A percentile compares a stretch with the other conserved stretches of the same genome.
These are phyloP conservation scores for Macaranga tanarius DNA, from an alignment of 441 rosid genomes.

Conservation along the genomic window DNA sequence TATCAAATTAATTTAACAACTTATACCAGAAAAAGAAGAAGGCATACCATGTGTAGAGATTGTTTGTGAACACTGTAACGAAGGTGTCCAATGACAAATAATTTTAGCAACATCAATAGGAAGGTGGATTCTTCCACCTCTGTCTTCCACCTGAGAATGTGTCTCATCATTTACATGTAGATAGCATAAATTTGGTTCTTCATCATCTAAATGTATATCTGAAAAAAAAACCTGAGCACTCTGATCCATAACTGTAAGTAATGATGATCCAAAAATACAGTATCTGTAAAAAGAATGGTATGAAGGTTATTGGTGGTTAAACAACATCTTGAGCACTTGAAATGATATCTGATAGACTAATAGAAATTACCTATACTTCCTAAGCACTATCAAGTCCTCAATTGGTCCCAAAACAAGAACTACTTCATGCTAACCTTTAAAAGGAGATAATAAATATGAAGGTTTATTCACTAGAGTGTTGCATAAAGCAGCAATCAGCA, in stretches of 20 bases:
- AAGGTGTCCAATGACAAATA: conserved; percentile 99
- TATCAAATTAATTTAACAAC: conserved; percentile 7
- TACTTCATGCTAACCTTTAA: conserved; percentile 94
- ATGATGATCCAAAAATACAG: conserved; percentile 94
- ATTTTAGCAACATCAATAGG: conserved; percentile 97
- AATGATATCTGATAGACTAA: background rate
- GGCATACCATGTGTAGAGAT: conserved; percentile 90
- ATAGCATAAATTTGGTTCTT: conserved; percentile 53
- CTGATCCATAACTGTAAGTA: conserved; percentile 97
- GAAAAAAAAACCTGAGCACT: conserved; percentile 82
- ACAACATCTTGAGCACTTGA: conserved; percentile 17
- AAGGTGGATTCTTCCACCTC: conserved; percentile 81
- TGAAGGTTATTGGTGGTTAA: conserved; percentile 20
- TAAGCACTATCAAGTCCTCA: conserved; percentile 96
- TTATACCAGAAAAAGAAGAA: conserved; percentile 18
- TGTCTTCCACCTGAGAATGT: conserved; percentile 75
- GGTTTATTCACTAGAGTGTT: conserved; percentile 3
- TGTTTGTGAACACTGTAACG: conserved; percentile 98
- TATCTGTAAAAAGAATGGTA: conserved; percentile 56
- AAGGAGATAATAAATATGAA: conserved; percentile 17
- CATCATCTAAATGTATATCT: conserved; percentile 61
- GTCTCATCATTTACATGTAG: conserved; percentile 64
- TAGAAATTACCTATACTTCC: conserved; percentile 85
- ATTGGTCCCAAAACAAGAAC: conserved; percentile 99
- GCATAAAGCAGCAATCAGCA: background rate